Evolutionary conservation across 495 filamentous ascomycete species (phyloP).

Genomic region (Podospora anserina): DNA sequence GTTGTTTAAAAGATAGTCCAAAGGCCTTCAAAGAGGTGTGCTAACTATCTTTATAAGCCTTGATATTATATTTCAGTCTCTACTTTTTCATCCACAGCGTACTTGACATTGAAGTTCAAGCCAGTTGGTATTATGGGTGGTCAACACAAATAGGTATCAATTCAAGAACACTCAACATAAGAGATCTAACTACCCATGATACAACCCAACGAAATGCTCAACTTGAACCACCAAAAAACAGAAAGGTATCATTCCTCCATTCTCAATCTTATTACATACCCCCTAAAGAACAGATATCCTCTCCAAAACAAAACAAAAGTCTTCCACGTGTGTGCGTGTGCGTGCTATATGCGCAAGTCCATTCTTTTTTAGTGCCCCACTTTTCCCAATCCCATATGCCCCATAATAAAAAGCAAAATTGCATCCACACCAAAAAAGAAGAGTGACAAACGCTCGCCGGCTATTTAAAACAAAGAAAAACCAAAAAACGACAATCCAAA

Average conservation of each 20-base stretch:
- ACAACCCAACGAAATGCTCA: not conserved
- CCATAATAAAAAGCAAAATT: not conserved
- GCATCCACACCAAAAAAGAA: not conserved
- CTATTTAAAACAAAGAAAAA: not conserved
- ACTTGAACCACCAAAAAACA: not conserved
- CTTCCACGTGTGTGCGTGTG: not conserved
- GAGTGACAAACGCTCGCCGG: conserved; percentile 3
- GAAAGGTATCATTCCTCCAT: not conserved
- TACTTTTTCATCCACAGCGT: too few relatives aligned
- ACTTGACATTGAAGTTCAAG: too few relatives aligned
- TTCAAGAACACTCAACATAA: not conserved
- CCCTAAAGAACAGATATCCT: not conserved
- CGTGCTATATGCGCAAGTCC: not conserved
- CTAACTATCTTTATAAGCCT: too few relatives aligned
- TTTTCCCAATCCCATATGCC: not conserved
- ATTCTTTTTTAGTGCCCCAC: not conserved
- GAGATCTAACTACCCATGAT: not conserved
- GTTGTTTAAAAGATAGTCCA: too few relatives aligned
- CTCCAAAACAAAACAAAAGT: not conserved
- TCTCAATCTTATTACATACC: not conserved
- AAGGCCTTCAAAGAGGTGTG: too few relatives aligned
- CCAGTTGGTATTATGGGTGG: too few relatives aligned
- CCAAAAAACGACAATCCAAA: not conserved
- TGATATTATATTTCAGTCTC: too few relatives aligned
- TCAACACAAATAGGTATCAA: too few relatives aligned